phyloP scores from a whole-genome alignment of 2,329 filamentous ascomycete genomes.

The Curvularia lunata region DNA sequence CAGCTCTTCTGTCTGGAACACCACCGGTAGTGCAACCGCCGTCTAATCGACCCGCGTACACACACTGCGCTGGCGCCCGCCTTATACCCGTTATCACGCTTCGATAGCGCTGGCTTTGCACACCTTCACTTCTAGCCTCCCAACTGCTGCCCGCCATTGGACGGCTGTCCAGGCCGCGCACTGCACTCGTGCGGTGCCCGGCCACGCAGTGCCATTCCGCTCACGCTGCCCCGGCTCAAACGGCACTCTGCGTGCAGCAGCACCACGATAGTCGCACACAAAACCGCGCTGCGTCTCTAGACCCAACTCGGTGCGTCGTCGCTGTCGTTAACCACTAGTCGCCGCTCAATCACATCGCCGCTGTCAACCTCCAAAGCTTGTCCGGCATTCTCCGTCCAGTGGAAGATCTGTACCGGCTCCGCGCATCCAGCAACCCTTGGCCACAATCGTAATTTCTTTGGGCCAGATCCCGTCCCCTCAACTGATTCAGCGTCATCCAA shows the following conservation, averaged over 20 bases:
- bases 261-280: neutral
- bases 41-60: neutral
- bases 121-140: neutral
- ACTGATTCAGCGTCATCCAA: neutral
- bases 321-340: conserved; percentile 12
- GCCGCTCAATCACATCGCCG: conserved; percentile 21
- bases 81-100: neutral
- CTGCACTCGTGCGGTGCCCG: neutral
- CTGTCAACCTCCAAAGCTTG: conserved; percentile 18
- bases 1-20: neutral
- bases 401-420: neutral
- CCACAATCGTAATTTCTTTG: conserved; percentile 1
- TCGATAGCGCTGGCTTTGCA: neutral
- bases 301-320: neutral
- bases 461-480: neutral
- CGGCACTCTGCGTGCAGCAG: neutral
- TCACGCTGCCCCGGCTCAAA: neutral
- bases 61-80: neutral
- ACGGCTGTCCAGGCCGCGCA: neutral
- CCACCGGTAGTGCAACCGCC: neutral
- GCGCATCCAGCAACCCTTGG: conserved; percentile 8
- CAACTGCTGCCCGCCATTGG: too few relatives aligned
- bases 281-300: neutral
- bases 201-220: neutral
- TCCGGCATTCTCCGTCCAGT: conserved; percentile 17